Evolutionary conservation across 192 early-diverging fungal genomes (phyloP).

Genomic region (Backusella australiensis): DNA sequence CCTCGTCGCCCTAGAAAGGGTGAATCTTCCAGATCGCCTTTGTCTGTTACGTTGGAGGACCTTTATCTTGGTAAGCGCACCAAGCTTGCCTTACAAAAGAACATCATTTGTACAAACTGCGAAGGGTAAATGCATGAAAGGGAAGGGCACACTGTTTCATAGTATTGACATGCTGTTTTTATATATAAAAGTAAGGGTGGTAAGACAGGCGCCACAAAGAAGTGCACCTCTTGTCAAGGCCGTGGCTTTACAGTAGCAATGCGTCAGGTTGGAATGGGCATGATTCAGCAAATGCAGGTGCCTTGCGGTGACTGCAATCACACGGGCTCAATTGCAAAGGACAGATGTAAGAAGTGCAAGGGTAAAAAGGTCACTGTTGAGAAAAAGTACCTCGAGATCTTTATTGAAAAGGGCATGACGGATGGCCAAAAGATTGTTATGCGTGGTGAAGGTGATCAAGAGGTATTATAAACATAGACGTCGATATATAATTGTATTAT

Average conservation of each 20-base stretch:
- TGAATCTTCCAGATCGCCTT: conserved; percentile 62
- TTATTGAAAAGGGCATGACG: conserved; percentile 92
- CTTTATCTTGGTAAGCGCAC: conserved; percentile 90
- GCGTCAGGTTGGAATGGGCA: conserved; percentile 82
- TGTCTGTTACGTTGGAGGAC: conserved; percentile 89
- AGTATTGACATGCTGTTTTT: neutral
- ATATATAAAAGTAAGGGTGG: conserved; percentile 60
- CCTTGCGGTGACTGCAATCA: conserved; percentile 80
- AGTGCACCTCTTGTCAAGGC: conserved; percentile 75
- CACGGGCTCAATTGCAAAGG: conserved; percentile 81
- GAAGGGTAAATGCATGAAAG: conserved; percentile 45
- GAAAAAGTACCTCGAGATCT: conserved; percentile 89
- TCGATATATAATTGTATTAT: neutral
- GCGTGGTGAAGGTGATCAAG: conserved; percentile 93
- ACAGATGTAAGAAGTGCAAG: conserved; percentile 92
- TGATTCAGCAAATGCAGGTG: conserved; percentile 90
- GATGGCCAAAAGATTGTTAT: conserved; percentile 90
- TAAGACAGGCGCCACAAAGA: conserved; percentile 70
- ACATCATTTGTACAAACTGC: conserved; percentile 64
- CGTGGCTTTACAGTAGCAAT: conserved; percentile 78
- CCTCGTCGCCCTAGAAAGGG: conserved; percentile 41
- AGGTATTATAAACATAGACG: conserved; percentile 21
- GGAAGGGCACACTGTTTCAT: too few species aligned
- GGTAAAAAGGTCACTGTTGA: conserved; percentile 81
- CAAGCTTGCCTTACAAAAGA: conserved; percentile 79